Conservation (phyloP, 768 basidiomycete species). For the Trametes cingulata region DNA sequence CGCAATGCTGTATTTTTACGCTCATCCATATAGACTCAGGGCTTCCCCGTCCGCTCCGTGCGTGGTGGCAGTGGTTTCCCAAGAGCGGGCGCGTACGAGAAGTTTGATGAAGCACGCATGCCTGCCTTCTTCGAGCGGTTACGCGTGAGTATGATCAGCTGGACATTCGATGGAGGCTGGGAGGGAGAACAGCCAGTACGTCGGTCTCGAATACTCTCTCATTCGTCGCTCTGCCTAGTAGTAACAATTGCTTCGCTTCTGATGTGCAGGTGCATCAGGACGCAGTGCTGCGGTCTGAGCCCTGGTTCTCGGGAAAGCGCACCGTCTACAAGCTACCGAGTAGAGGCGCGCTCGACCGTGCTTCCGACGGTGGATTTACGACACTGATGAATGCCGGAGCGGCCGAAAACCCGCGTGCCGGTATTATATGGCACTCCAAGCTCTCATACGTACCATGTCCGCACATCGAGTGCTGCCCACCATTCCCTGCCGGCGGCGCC, state of each 20-base stretch:
- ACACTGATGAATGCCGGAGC: not conserved
- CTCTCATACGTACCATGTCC: not conserved
- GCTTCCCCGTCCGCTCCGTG: not conserved
- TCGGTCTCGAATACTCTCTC: not conserved
- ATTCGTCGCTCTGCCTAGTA: not conserved
- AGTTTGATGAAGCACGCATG: not conserved
- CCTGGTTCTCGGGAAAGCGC: not conserved
- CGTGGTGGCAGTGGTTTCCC: not conserved
- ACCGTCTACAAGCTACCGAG: not conserved
- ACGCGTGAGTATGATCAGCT: no score
- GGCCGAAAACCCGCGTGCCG: not conserved
- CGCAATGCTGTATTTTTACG: constrained; percentile 2
- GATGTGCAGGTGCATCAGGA: no score
- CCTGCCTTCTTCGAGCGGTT: not conserved
- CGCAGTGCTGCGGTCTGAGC: no score
- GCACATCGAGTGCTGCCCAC: no score
- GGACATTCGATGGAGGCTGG: no score
- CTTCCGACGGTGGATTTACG: not conserved
- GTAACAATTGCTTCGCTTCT: no score
- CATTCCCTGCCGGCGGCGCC: not conserved
- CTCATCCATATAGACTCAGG: not conserved
- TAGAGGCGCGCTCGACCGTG: not conserved
- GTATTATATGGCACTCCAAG: not conserved
- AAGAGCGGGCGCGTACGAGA: not conserved
- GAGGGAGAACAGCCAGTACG: no score